Conservation (phyloP, 306 rosid genomes). For the Vigna mungo region DNA sequence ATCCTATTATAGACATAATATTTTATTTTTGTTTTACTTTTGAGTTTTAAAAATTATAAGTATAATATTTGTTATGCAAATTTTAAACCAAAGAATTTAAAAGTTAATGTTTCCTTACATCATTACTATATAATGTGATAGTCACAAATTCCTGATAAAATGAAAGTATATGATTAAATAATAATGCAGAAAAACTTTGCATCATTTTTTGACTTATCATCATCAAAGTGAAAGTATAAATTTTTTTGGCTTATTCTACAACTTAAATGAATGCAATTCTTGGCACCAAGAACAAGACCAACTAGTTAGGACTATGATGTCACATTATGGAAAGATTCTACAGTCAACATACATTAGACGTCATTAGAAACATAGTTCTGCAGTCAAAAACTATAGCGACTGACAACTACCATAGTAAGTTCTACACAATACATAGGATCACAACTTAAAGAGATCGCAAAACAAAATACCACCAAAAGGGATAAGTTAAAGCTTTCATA, state of each 20-base stretch:
- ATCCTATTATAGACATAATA: neutral
- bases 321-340: constrained; percentile 14
- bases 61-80: neutral
- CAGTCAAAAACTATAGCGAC: constrained; percentile 17
- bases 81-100: neutral
- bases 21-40: neutral
- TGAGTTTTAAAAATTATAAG: neutral
- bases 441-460: constrained; percentile 25
- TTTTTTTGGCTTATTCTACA: neutral
- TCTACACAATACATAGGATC: constrained; percentile 28
- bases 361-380: constrained; percentile 13
- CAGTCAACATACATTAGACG: constrained; percentile 30
- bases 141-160: neutral
- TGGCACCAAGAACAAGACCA: neutral
- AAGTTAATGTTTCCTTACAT: neutral
- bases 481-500: constrained; percentile 28
- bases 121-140: neutral
- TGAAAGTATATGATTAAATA: neutral
- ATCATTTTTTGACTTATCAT: neutral
- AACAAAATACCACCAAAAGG: constrained; percentile 32
- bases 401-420: constrained; percentile 39
- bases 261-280: neutral
- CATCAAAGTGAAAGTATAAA: neutral
- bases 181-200: neutral
- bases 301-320: neutral